These are phyloP conservation scores for Capsicum rhomboideum DNA, from an alignment of 257 asterid species.

Conservation along the genomic window DNA sequence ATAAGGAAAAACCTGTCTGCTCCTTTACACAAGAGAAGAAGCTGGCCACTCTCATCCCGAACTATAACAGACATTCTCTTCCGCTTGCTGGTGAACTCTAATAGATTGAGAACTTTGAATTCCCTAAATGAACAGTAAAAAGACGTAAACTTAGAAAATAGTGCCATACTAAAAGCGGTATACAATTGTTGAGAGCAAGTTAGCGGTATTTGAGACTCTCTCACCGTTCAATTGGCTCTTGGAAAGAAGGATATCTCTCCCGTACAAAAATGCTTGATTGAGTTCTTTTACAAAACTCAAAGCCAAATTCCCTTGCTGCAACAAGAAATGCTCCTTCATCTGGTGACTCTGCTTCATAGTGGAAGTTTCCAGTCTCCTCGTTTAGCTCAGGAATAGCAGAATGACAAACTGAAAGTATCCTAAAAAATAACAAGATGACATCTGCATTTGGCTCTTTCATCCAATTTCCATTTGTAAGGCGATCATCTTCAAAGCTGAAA, in stretches of 20 bases:
- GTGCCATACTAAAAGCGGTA: neutral
- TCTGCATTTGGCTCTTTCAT: constrained; percentile 56
- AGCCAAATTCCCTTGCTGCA: constrained; percentile 94
- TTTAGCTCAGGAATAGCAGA: constrained; percentile 88
- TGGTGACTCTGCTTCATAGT: constrained; percentile 93
- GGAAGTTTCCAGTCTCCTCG: constrained; percentile 56
- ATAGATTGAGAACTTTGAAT: constrained; percentile 72
- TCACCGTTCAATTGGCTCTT: constrained; percentile 73
- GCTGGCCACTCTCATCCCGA: constrained; percentile 69
- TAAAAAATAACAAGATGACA: constrained; percentile 55
- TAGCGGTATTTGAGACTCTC: neutral
- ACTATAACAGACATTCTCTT: constrained; percentile 89
- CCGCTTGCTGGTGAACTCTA: constrained; percentile 96
- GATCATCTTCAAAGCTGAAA: constrained; percentile 79
- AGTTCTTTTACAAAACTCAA: constrained; percentile 84
- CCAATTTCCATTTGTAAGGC: constrained; percentile 80
- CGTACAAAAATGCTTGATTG: constrained; percentile 62
- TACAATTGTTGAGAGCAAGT: neutral
- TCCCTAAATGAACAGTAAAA: constrained; percentile 44
- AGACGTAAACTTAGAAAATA: neutral
- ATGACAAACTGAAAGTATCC: constrained; percentile 84
- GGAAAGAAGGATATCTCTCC: constrained; percentile 65
- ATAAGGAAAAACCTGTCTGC: constrained; percentile 66
- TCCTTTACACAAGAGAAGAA: constrained; percentile 85
- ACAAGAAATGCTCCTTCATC: constrained; percentile 90